These are phyloP conservation scores for Geotrichum australiense DNA, from an alignment of 1,139 yeast genomes.

Conservation along the genomic window DNA sequence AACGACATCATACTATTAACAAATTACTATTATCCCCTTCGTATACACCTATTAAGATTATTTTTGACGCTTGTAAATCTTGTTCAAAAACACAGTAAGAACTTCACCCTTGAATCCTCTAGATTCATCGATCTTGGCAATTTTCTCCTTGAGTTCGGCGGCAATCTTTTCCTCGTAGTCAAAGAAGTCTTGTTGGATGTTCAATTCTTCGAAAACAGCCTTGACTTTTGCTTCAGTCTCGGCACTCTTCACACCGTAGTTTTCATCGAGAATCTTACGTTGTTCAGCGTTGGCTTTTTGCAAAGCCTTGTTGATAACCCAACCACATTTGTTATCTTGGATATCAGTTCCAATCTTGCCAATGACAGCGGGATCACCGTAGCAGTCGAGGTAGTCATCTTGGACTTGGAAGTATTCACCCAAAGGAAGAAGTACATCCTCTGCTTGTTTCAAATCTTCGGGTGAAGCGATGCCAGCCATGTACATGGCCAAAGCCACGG, in stretches of 20 bases:
- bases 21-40: no score
- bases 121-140: slow-evolving; percentile 71
- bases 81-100: slow-evolving; percentile 72
- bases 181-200: slow-evolving; percentile 61
- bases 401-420: slow-evolving; percentile 99
- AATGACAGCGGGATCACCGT: slow-evolving; percentile 94
- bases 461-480: slow-evolving; percentile 73
- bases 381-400: slow-evolving; percentile 95
- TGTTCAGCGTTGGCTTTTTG: slow-evolving; percentile 73
- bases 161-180: slow-evolving; percentile 81
- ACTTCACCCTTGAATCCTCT: slow-evolving; percentile 89
- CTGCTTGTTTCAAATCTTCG: slow-evolving; percentile 78
- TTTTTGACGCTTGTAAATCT: slow-evolving; percentile 91
- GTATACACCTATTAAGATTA: slow-evolving; percentile 33
- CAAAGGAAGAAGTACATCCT: slow-evolving; percentile 80
- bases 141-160: slow-evolving; percentile 53
- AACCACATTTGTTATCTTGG: slow-evolving; percentile 96
- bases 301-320: slow-evolving; percentile 94
- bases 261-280: slow-evolving; percentile 70
- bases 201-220: slow-evolving; percentile 64
- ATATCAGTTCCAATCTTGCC: slow-evolving; percentile 99
- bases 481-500: slow-evolving; percentile 95
- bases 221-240: slow-evolving; percentile 66
- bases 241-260: slow-evolving; percentile 81
- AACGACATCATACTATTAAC: no score